Base-by-base conservation (phyloP, 2,329 filamentous ascomycete species). In the Dothiorella sarmentorum region DNA sequence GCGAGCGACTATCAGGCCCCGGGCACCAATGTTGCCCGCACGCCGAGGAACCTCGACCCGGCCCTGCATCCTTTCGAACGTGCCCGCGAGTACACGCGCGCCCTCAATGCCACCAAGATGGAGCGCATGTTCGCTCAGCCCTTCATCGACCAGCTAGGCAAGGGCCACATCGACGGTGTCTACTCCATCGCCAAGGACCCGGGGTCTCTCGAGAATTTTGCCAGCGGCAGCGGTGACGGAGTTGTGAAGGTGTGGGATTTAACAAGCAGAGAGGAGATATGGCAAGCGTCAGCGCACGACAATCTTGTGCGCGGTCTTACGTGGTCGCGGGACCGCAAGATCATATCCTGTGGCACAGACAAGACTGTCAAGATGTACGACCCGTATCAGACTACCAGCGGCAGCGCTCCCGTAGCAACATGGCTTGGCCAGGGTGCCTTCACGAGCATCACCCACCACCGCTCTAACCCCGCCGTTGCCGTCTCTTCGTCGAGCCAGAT, bases 201-300 rank as follows among this genome's bases (percentile, higher is more conserved):
- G 2, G 72, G 74, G 35, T 74, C 37, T 5, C 35, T 60, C 2
- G 2, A 51, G 6, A 40, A 56, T 15, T 56, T 60, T 49, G 58
- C 42, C 7, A 56, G 58, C 1, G 62, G 61, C 9, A 93, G 89
- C 68, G 91, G 90, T 42, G 91, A 88, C 65, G 92, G 94, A 63
- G 85, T 97, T 9, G 84, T 99, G 60, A 99, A 99, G 75, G 88
- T 94, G 31, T 96, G 91, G 91, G 88, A 95, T 73, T 77, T 94
- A 65, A 83, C 86, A 7, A 87, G 80, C 62, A 79, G 84, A 59
- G 85, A 88, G 26, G 88, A 94, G 70, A 81, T 87, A 47, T 93
- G 89, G 87, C 82, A 89, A 66, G 82, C 83, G 3, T 85, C 88
- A 63, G 93, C 91, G 22, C 95, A 99, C 71, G 90, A 96, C 66